Conservation (phyloP, 345 rosid species). For the Capsella bursapastoris region DNA sequence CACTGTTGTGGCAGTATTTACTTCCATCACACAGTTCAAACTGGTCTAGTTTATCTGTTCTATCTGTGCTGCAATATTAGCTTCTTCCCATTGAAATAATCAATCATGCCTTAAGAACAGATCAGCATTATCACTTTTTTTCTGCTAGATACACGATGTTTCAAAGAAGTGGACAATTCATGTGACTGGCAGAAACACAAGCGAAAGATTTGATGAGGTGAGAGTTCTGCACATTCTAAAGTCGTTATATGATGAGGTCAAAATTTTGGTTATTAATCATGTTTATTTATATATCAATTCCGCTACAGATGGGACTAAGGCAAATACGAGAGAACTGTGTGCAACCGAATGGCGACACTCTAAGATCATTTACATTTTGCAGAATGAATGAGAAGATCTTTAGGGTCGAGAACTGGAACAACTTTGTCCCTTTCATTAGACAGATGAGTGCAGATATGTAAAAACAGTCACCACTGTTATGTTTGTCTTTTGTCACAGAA, state of each 20-base stretch:
- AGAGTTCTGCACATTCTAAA: constrained; percentile 32
- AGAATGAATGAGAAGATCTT: constrained; percentile 65
- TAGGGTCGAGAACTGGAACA: constrained; percentile 68
- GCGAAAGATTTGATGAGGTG: constrained; percentile 62
- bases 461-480: constrained; percentile 37
- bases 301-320: constrained; percentile 60
- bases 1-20: constrained; percentile 2
- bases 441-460: constrained; percentile 62
- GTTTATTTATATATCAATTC: constrained; percentile 8
- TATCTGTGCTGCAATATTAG: constrained; percentile 13
- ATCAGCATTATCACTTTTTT: constrained; percentile 16
- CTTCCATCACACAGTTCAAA: constrained; percentile 18
- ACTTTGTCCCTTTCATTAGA: constrained; percentile 69
- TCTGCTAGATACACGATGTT: constrained; percentile 51
- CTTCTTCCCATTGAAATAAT: constrained; percentile 4
- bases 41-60: constrained; percentile 21
- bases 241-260: neutral
- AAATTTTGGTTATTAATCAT: constrained; percentile 9
- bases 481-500: constrained; percentile 42
- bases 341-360: constrained; percentile 59
- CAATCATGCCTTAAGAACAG: constrained; percentile 12
- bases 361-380: constrained; percentile 73
- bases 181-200: constrained; percentile 65
- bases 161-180: constrained; percentile 57
- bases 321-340: constrained; percentile 61